These are phyloP conservation scores for Colletotrichum orbiculare DNA, from an alignment of 2,329 filamentous ascomycete genomes.

Conservation along the genomic window DNA sequence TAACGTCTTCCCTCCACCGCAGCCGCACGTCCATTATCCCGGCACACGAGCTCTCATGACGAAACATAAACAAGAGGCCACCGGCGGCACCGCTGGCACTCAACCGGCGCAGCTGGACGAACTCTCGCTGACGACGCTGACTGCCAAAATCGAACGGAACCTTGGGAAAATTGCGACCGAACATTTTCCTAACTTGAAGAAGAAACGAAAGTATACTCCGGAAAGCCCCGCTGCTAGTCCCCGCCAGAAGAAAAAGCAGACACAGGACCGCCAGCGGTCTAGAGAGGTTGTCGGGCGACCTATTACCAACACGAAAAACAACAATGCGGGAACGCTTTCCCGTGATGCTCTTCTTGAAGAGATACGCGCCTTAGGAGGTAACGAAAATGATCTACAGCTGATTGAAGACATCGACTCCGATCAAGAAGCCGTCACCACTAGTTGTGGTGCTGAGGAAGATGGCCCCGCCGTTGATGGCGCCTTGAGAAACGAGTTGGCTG, in stretches of 20 bases:
- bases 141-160: slow-evolving; percentile 66
- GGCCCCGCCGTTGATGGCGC: slow-evolving; percentile 19
- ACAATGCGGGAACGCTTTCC: slow-evolving; percentile 14
- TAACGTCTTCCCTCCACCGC: no score
- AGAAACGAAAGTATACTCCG: slow-evolving; percentile 46
- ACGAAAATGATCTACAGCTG: slow-evolving; percentile 72
- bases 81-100: slow-evolving; percentile 1
- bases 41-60: slow-evolving; percentile 11
- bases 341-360: slow-evolving; percentile 66
- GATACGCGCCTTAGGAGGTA: slow-evolving; percentile 73
- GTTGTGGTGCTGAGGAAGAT: background rate
- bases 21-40: no score
- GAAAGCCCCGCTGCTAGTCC: slow-evolving; percentile 11
- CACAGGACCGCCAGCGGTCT: slow-evolving; percentile 1
- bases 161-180: slow-evolving; percentile 52
- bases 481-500: slow-evolving; percentile 28
- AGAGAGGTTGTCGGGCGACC: slow-evolving; percentile 36
- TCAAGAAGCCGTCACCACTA: slow-evolving; percentile 41
- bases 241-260: slow-evolving; percentile 26
- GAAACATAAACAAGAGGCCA: slow-evolving; percentile 17
- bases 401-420: slow-evolving; percentile 62
- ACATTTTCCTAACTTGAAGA: slow-evolving; percentile 59
- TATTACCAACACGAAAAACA: slow-evolving; percentile 38
- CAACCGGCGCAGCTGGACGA: slow-evolving; percentile 55
- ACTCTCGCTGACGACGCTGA: slow-evolving; percentile 62